A percentile compares a stretch with the other conserved stretches of the same genome.
Evolutionary conservation across 495 filamentous ascomycete genomes (phyloP).

Genomic region (Trichoderma gamsii): DNA sequence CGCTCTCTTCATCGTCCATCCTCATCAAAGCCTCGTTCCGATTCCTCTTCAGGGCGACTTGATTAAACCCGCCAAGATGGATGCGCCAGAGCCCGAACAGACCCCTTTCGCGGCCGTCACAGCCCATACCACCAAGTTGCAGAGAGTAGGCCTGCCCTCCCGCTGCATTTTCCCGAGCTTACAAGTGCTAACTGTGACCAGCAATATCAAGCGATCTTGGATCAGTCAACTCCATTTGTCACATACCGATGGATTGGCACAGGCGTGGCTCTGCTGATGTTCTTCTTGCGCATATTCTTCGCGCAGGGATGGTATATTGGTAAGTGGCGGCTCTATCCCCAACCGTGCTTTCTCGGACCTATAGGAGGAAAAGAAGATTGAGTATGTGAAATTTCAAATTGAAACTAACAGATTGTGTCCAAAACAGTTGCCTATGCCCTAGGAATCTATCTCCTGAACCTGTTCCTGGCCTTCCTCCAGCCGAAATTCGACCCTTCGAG

Average conservation of each 20-base stretch:
- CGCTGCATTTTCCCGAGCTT: constrained; percentile 14
- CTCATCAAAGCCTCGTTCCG: background rate
- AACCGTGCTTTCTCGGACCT: background rate
- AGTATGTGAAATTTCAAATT: background rate
- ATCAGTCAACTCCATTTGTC: constrained; percentile 82
- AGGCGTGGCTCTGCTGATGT: constrained; percentile 62
- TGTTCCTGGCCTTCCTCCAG: constrained; percentile 97
- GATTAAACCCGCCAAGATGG: constrained; percentile 49
- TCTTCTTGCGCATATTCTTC: constrained; percentile 82
- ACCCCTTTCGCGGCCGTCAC: constrained; percentile 79
- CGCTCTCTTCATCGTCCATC: background rate
- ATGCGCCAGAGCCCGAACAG: constrained; percentile 70
- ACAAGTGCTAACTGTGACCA: constrained; percentile 29
- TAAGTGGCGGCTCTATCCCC: constrained; percentile 36
- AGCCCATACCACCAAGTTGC: constrained; percentile 65
- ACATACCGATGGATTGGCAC: constrained; percentile 86
- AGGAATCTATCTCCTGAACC: constrained; percentile 97
- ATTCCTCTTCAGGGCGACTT: background rate
- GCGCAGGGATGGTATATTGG: constrained; percentile 99
- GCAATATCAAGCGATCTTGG: constrained; percentile 93
- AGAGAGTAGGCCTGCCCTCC: constrained; percentile 31
- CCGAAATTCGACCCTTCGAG: constrained; percentile 98
- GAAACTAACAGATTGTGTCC: constrained; percentile 10
- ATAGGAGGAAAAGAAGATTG: background rate
- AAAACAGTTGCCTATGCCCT: constrained; percentile 85